Percentiles rank a stretch among this genome's conserved stretches.
phyloP scores from a whole-genome alignment of 495 filamentous ascomycete genomes.

The Annulohypoxylon bovei region DNA sequence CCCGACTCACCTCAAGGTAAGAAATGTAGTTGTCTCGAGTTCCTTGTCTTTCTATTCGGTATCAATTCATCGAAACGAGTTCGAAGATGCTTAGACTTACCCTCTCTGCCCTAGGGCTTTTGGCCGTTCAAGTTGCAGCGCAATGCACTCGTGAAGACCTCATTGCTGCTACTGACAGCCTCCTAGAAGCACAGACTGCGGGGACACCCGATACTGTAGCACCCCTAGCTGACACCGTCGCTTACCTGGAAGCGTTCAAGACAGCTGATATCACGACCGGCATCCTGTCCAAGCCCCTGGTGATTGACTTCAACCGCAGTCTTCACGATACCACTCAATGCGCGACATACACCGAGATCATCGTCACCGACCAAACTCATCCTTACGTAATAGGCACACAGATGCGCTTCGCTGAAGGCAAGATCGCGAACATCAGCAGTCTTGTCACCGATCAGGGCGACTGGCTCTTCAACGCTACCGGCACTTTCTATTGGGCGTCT shows the following conservation, averaged over 20 bases:
- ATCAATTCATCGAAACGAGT: constrained; percentile 1
- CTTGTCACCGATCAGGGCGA: constrained; percentile 55
- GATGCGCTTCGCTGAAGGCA: constrained; percentile 48
- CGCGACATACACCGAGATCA: constrained; percentile 63
- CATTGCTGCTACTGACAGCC: constrained; percentile 50
- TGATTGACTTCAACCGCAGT: constrained; percentile 59
- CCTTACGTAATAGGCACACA: constrained; percentile 63
- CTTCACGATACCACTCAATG: constrained; percentile 59
- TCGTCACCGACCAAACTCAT: constrained; percentile 52
- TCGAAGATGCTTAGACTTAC: constrained; percentile 41
- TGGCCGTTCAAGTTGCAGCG: constrained; percentile 33
- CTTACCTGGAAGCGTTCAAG: constrained; percentile 58
- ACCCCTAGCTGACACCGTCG: constrained; percentile 38
- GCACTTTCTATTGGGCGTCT: constrained; percentile 57
- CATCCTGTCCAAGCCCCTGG: constrained; percentile 54
- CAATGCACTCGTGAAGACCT: constrained; percentile 56
- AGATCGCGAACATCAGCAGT: constrained; percentile 53
- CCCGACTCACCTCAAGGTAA: constrained; percentile 28
- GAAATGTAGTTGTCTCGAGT: not conserved
- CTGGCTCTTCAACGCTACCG: constrained; percentile 63
- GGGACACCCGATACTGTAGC: constrained; percentile 48
- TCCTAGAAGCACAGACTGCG: constrained; percentile 56
- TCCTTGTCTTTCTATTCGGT: not conserved
- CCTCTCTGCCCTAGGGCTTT: constrained; percentile 32
- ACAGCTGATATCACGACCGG: constrained; percentile 48